Evolutionary conservation across 257 asterid species (phyloP), one percentile per base, ranked within the genome.

Genomic region (Lycium ferocissimum): DNA sequence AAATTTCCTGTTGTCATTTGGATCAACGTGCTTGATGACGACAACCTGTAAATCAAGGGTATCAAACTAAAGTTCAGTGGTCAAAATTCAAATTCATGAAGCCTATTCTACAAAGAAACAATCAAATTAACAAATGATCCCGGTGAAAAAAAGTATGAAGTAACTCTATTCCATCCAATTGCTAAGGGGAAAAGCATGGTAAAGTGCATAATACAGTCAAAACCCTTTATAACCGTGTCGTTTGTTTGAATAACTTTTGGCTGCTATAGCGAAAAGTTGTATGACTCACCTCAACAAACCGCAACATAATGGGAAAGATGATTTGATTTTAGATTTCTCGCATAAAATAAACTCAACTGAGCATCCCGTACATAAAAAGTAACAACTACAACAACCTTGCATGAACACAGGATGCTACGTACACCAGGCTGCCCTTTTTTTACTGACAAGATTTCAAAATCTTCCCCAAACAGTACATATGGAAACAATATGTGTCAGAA

Each of bases 11-110:
- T 89, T 93, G 70, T 96, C 99, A 87, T 92, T 93, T 58, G 93
- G 91, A 89, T 96, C 95, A 18, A 96, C 94, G 84, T 94, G 98
- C 94, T 94, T 96, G 92, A 96, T 91, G 11, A 95, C 97, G 69
- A 96, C 98, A 84, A 88, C 86, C 99, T 96, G 80, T 51, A 75
- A 71, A 20, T 35, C 10, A 66, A 35, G 5, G 11, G 47, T 62
- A 62, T 61, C 11, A 61, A 18, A 61, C 13, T n/a, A 61, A 5
- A 61, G 33, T n/a, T 18, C 65, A 15, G 65, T 17, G 10, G 26
- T 10, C 18, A 11, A 3, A 9, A 20, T 62, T 22, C 71, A 22
- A 63, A 22, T 61, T 20, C 4, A 61, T 59, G 66, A 59, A 58
- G 65, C 65, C 65, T 17, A 58, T 58, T 58, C 65, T 58, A 17